A percentile compares a stretch with the other conserved stretches of the same genome.
Evolutionary conservation across 345 rosid species (phyloP).

Genomic region (Carallia pectinifolia): DNA sequence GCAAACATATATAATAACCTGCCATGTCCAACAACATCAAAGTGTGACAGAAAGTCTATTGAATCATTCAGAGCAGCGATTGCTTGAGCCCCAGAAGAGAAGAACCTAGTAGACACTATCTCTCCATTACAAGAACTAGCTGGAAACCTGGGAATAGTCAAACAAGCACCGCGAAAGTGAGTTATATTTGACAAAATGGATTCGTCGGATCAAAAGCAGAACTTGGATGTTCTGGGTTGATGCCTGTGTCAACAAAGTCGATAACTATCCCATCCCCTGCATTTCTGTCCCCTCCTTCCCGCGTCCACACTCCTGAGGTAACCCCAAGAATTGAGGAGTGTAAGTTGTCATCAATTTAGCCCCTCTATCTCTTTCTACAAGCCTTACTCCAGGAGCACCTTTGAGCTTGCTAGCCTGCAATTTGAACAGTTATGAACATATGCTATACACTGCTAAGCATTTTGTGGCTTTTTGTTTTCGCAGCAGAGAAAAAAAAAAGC

Average conservation of each 20-base stretch:
- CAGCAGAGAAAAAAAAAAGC: neutral
- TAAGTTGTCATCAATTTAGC: slow-evolving; percentile 80
- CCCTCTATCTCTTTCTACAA: slow-evolving; percentile 81
- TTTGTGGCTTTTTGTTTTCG: neutral
- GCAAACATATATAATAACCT: slow-evolving; percentile 37
- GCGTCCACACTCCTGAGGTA: slow-evolving; percentile 53
- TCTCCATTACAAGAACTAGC: slow-evolving; percentile 66
- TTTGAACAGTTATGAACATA: too few relatives aligned
- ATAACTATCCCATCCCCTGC: slow-evolving; percentile 77
- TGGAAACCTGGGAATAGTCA: slow-evolving; percentile 65
- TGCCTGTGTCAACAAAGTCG: slow-evolving; percentile 80
- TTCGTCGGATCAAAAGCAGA: slow-evolving; percentile 41
- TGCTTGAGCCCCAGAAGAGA: slow-evolving; percentile 82
- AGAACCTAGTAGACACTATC: slow-evolving; percentile 68
- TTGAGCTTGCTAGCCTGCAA: slow-evolving; percentile 60
- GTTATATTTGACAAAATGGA: slow-evolving; percentile 41
- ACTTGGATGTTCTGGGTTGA: slow-evolving; percentile 73
- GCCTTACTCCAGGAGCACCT: slow-evolving; percentile 46
- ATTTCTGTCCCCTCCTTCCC: slow-evolving; percentile 36
- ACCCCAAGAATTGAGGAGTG: slow-evolving; percentile 65
- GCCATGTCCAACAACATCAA: slow-evolving; percentile 80
- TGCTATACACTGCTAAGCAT: neutral
- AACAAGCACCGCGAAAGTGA: slow-evolving; percentile 69
- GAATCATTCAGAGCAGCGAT: slow-evolving; percentile 48
- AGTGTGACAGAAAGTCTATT: slow-evolving; percentile 77